Percentiles rank a stretch among this genome's conserved stretches.
Evolutionary conservation across 2,329 filamentous ascomycete genomes (phyloP).

Genomic region (Clonostachys rosea): DNA sequence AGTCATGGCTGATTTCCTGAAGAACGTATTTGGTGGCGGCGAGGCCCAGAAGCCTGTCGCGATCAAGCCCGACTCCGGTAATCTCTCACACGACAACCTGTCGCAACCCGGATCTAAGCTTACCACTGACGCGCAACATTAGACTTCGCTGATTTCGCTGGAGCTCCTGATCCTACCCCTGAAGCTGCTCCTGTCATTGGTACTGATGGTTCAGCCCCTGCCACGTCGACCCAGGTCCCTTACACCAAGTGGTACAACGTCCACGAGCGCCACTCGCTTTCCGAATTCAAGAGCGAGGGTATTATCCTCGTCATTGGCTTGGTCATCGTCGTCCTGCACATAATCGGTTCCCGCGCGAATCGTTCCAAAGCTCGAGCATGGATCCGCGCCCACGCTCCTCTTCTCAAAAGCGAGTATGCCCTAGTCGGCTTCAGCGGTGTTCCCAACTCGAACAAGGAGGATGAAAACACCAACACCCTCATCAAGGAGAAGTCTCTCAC

Average conservation of each 20-base stretch:
- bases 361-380: constrained; percentile 75
- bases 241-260: constrained; percentile 97
- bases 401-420: constrained; percentile 78
- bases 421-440: constrained; percentile 73
- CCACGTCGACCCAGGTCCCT: constrained; percentile 48
- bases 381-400: constrained; percentile 68
- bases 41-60: constrained; percentile 46
- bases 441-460: constrained; percentile 39
- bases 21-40: constrained; percentile 64
- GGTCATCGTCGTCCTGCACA: constrained; percentile 71
- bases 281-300: constrained; percentile 85
- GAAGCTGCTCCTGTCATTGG: constrained; percentile 41
- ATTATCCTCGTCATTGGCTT: constrained; percentile 73
- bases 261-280: constrained; percentile 80
- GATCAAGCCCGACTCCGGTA: constrained; percentile 58
- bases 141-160: constrained; percentile 96
- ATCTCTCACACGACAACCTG: constrained; percentile 17
- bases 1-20: constrained; percentile 55
- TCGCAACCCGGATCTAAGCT: neutral
- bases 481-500: constrained; percentile 84
- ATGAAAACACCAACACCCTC: constrained; percentile 28
- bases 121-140: neutral
- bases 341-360: constrained; percentile 78
- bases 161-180: constrained; percentile 63
- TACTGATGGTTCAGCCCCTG: constrained; percentile 34